Evolutionary conservation across 495 filamentous ascomycete genomes (phyloP).

Genomic region (Corynascus novoguineensis): DNA sequence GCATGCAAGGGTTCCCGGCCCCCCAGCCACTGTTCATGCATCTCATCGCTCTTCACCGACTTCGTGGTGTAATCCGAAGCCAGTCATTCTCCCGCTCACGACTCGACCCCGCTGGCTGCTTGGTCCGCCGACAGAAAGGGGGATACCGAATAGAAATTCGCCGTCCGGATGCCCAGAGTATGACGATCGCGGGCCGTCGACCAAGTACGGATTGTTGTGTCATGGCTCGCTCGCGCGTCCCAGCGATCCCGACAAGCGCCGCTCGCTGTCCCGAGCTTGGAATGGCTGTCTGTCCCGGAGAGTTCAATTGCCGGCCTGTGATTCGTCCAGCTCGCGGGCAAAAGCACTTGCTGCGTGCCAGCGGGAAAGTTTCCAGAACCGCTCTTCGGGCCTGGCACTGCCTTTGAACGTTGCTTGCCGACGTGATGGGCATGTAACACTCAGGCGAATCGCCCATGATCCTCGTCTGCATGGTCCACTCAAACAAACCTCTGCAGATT

Average conservation of each 20-base stretch:
- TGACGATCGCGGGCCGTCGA: conserved; percentile 5
- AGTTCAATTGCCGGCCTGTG: conserved; percentile 25
- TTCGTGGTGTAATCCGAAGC: conserved; percentile 51
- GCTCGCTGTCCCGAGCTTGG: conserved; percentile 14
- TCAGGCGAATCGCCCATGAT: conserved; percentile 31
- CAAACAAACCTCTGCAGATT: background rate
- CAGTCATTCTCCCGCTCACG: conserved; percentile 38
- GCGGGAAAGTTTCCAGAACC: conserved; percentile 18
- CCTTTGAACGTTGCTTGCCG: conserved; percentile 12
- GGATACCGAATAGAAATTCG: conserved; percentile 13
- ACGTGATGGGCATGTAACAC: conserved; percentile 16
- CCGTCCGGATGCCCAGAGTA: conserved; percentile 18
- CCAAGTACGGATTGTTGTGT: conserved; percentile 1
- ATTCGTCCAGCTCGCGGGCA: conserved; percentile 25
- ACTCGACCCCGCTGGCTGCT: background rate
- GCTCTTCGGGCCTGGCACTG: conserved; percentile 4
- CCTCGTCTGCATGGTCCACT: conserved; percentile 15
- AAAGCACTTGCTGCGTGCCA: background rate
- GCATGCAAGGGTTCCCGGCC: conserved; percentile 38
- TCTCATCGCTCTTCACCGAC: conserved; percentile 52
- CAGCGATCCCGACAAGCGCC: conserved; percentile 14
- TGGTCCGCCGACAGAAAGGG: background rate
- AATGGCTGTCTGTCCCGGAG: conserved; percentile 21
- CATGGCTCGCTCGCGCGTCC: conserved; percentile 1
- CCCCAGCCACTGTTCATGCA: conserved; percentile 54